A percentile compares a stretch with the other conserved stretches of the same genome.
phyloP scores from a whole-genome alignment of 805 yeast species.

The Helenozyma rhizophorensis region DNA sequence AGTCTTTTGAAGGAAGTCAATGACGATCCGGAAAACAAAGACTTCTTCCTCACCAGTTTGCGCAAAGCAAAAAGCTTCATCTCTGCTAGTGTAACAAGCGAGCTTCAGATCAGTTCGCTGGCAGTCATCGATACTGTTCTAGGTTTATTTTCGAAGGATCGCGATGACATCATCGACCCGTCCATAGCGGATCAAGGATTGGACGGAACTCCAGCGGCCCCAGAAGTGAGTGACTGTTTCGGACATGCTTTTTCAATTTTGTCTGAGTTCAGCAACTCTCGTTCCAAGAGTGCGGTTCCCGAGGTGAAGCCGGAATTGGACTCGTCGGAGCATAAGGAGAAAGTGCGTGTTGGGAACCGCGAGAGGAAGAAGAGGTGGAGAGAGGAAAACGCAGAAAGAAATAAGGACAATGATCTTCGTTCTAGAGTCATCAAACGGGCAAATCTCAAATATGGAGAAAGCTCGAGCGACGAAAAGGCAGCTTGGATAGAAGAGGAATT shows the following conservation, averaged over 20 bases:
- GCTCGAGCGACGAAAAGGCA: constrained; percentile 46
- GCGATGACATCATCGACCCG: too few relatives aligned
- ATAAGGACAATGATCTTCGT: constrained; percentile 83
- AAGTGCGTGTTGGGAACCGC: constrained; percentile 62
- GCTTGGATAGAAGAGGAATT: constrained; percentile 78
- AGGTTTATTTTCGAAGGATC: background rate
- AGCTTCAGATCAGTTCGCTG: constrained; percentile 17
- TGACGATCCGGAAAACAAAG: constrained; percentile 18
- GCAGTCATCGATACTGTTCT: constrained; percentile 23
- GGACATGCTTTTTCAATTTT: constrained; percentile 23
- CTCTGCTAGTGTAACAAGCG: constrained; percentile 11
- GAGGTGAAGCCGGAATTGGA: constrained; percentile 25
- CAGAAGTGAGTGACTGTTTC: constrained; percentile 3
- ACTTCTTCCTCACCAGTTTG: constrained; percentile 26
- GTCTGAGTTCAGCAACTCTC: constrained; percentile 19
- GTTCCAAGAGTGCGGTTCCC: constrained; percentile 14
- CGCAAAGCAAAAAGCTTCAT: constrained; percentile 29
- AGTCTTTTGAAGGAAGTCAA: constrained; percentile 10
- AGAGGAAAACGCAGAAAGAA: constrained; percentile 71
- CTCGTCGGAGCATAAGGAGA: constrained; percentile 45
- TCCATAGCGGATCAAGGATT: background rate
- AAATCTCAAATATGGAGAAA: constrained; percentile 55
- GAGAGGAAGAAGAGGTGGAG: constrained; percentile 83
- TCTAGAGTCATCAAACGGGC: constrained; percentile 77
- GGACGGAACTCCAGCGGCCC: constrained; percentile 7